Conservation (phyloP, 2,329 filamentous ascomycete species). For the Colletotrichum sp. region DNA sequence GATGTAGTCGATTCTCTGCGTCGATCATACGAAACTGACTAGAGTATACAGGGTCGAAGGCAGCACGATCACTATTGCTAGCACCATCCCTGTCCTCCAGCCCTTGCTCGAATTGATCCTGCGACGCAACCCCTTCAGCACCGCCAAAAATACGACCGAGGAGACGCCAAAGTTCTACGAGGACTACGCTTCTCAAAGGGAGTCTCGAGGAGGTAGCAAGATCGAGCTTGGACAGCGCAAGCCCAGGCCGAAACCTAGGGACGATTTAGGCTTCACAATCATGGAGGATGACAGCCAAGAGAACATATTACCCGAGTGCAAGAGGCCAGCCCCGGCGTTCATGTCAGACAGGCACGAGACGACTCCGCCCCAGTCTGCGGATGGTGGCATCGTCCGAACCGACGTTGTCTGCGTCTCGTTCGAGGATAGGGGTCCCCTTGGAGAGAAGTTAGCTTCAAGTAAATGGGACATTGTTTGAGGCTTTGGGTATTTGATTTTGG, state of each 20-base stretch:
- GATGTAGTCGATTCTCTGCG: not conserved
- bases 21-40: not conserved
- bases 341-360: not conserved
- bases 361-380: not conserved
- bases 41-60: constrained; percentile 30
- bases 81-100: constrained; percentile 36
- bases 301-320: not conserved
- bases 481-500: not conserved
- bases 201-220: not conserved
- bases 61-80: constrained; percentile 36
- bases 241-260: not conserved
- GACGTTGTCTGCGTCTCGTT: constrained; percentile 15
- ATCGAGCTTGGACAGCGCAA: constrained; percentile 18
- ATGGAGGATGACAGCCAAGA: constrained; percentile 20
- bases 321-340: not conserved
- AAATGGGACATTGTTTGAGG: not conserved
- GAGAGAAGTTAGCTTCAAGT: not conserved
- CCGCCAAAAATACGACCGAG: not conserved
- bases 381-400: constrained; percentile 1
- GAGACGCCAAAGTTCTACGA: not conserved
- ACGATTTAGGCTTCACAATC: constrained; percentile 20
- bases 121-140: constrained; percentile 1
- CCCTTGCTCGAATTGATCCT: constrained; percentile 24
- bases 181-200: not conserved
- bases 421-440: not conserved